Base-by-base conservation (phyloP, 78 protist species). In the Dictyostelium firmibasis region DNA sequence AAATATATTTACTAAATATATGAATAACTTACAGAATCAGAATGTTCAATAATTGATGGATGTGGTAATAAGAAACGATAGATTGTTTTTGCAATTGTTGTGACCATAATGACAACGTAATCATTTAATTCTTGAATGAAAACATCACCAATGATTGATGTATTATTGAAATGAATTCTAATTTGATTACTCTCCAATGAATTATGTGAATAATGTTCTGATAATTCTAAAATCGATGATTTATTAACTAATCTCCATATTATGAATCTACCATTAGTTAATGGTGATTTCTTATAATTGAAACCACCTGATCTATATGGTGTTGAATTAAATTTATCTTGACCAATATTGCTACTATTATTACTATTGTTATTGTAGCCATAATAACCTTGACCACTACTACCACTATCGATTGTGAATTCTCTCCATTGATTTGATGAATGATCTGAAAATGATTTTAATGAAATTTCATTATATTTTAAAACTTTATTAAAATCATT, bases 271-370 rank as follows among this genome's bases (percentile, higher is more conserved):
- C 72, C 75, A 20, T 76, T 18, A 4, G 78, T 36, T 44, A 50
- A 74, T 85, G 33, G 4, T 13, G 33, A 75, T 76, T 76, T 76
- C 44, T 81, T 81, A 33, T 33, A 81, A 36, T 50, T 64, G 29
- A 29, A 89, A 35, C 94, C 94, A 81, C 94, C 94, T 44, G 94
- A 89, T 78, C 84, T 47, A 20, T 50, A 81, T 35, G 82, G 82
- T 57, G 44, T 31, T 41, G 62, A 70, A 10, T 13, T 14, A 13
- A 70, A 70, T 31, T 70, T 70, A 20, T 64, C 31, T 64, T 20
- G 25, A 25, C 23, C 20, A 25, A n/a, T 25, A n/a, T n/a, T 23
- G 64, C 14, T 36, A 18, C 33, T 27, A 57, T 64, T n/a, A 33
- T 5, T 27, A 64, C 25, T 8, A 43, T 8, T 25, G 23, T 0